Conservation (phyloP, 495 filamentous ascomycete genomes). For the Aspergillus campestris region DNA sequence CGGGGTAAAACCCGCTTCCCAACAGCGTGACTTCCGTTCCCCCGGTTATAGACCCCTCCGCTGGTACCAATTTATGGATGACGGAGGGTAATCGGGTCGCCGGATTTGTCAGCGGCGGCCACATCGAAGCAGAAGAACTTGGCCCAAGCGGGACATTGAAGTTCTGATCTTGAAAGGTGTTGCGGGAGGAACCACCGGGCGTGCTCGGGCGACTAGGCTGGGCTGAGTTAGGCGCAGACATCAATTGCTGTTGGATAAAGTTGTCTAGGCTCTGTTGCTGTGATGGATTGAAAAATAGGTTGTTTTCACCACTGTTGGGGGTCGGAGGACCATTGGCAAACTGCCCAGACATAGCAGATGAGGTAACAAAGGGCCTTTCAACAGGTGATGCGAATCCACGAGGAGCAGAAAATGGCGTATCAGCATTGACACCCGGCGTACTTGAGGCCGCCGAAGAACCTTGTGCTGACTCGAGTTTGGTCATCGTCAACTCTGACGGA, state of each 20-base stretch:
- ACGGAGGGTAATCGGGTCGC: slow-evolving; percentile 43
- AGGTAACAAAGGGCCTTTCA: slow-evolving; percentile 40
- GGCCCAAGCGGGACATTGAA: slow-evolving; percentile 24
- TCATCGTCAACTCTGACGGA: slow-evolving; percentile 71
- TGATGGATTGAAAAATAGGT: slow-evolving; percentile 42
- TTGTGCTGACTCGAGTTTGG: slow-evolving; percentile 54
- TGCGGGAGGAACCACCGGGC: slow-evolving; percentile 35
- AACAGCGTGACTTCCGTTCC: slow-evolving; percentile 80
- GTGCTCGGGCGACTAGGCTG: slow-evolving; percentile 45
- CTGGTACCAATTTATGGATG: slow-evolving; percentile 71
- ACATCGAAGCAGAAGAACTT: slow-evolving; percentile 27
- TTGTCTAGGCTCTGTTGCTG: slow-evolving; percentile 48
- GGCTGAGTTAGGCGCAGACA: slow-evolving; percentile 58
- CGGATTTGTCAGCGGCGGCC: slow-evolving; percentile 34
- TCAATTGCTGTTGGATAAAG: slow-evolving; percentile 47
- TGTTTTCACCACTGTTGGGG: slow-evolving; percentile 48
- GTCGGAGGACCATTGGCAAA: slow-evolving; percentile 56
- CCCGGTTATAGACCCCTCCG: slow-evolving; percentile 70
- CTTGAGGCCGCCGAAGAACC: slow-evolving; percentile 18
- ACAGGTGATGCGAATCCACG: slow-evolving; percentile 37
- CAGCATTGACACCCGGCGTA: slow-evolving; percentile 21
- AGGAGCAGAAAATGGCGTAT: slow-evolving; percentile 30
- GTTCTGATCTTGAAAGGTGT: slow-evolving; percentile 33
- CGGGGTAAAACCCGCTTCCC: slow-evolving; percentile 69
- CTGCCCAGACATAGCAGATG: slow-evolving; percentile 37